Evolutionary conservation across 805 yeast genomes (phyloP), one percentile per base, ranked within the genome.

Genomic region (Saccharomycopsis guyanensis): DNA sequence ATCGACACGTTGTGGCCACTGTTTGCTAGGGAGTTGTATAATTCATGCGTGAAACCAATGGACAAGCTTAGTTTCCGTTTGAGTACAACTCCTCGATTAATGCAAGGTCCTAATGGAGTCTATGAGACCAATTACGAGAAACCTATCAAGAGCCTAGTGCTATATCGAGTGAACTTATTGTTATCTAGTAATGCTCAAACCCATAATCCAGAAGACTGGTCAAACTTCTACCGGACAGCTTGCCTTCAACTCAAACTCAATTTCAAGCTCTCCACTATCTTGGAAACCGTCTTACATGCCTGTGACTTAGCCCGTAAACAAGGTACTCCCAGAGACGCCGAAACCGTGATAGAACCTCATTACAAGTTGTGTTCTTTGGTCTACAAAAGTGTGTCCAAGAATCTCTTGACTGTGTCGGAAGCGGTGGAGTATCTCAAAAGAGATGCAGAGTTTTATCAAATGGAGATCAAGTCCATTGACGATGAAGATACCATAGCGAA

Each of bases 341-440:
- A 83, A 34, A 71, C 73, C 1, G 22, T 40, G 2, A 64, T 89
- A 38, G 96, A 89, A 56, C 91, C 96, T 0, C 88, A 83, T 57
- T 88, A 87, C 56, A 68, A 70, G 38, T 59, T 82, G 3, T 71
- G 84, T 36, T 71, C 86, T 0, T 50, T 73, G 29, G 56, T 75
- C 3, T 80, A 73, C 63, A 88, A 88, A 58, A 70, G 71, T 41
- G 76, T 71, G 7, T 66, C 64, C 32, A 18, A 31, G 0, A 72
- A 61, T 0, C 44, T 58, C 15, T 18, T 85, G 0, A 40, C 60
- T 1, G 51, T 66, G 0, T 55, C 50, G 0, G 59, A 58, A 1
- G 86, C 76, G 0, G 13, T 73, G 10, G 51, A 54, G 1, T 62
- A 55, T 46, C 51, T 86, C 20, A 56, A 53, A n/a, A 46, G 52